Percentiles rank a stretch among this genome's conserved stretches.
phyloP scores from a whole-genome alignment of 1,284 basidiomycete species.

The Pseudozyma flocculosa region DNA sequence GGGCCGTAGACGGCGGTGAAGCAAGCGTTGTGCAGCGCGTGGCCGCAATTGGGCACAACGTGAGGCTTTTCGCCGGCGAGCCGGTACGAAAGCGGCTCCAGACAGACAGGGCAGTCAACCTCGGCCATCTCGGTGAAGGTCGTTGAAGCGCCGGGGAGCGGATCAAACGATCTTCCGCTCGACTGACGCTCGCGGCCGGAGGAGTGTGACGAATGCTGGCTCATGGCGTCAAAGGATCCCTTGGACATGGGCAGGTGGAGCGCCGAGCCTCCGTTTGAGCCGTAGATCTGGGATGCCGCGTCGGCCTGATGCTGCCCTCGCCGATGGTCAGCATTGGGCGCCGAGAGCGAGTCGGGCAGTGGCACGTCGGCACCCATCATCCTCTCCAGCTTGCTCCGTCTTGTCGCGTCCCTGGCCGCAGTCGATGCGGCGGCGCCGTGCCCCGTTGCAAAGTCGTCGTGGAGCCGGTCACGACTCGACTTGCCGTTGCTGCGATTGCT shows the following conservation, averaged over 20 bases:
- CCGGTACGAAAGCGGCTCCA: constrained; percentile 82
- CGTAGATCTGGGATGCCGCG: background rate
- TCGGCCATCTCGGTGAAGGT: constrained; percentile 70
- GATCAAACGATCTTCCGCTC: background rate
- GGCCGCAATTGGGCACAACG: constrained; percentile 94
- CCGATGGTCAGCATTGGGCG: no score
- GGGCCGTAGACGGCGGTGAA: constrained; percentile 93
- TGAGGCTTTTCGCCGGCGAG: constrained; percentile 89
- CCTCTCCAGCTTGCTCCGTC: constrained; percentile 39
- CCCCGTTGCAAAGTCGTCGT: background rate
- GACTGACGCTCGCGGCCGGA: background rate
- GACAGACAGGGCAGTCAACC: constrained; percentile 83
- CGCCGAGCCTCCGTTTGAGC: background rate
- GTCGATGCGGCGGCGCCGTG: background rate
- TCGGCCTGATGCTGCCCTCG: no score
- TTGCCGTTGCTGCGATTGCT: background rate
- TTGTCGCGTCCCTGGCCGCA: constrained; percentile 9
- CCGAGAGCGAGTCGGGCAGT: background rate
- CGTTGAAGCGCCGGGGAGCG: constrained; percentile 42
- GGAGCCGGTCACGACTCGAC: background rate
- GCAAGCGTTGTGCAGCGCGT: constrained; percentile 91
- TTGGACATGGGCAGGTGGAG: background rate
- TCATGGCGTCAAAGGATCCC: background rate
- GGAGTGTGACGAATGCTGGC: background rate
- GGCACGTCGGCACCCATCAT: constrained; percentile 41